Percentiles rank a stretch among this genome's conserved stretches.
These are phyloP conservation scores for Saccharomycopsis capsularis DNA, from an alignment of 805 yeast species.

Conservation along the genomic window DNA sequence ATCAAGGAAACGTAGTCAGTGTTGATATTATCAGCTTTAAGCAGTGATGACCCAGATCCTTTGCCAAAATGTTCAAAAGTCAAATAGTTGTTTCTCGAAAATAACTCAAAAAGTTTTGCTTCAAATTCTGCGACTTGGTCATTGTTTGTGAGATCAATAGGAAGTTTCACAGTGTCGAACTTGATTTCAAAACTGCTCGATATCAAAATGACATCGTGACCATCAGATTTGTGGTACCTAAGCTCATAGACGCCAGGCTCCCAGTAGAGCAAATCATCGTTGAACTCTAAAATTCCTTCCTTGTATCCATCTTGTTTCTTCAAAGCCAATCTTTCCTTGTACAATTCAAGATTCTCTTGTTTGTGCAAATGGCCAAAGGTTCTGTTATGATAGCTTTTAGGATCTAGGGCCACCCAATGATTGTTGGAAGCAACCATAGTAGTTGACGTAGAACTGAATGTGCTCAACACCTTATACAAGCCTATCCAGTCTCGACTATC, in stretches of 20 bases:
- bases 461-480: conserved; percentile 54
- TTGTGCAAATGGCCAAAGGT: conserved; percentile 20
- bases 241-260: conserved; percentile 69
- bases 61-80: conserved; percentile 6
- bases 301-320: conserved; percentile 22
- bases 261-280: conserved; percentile 45
- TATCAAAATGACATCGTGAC: conserved; percentile 62
- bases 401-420: conserved; percentile 51
- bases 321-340: conserved; percentile 4
- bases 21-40: not conserved
- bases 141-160: conserved; percentile 22
- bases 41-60: not conserved
- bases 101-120: not conserved
- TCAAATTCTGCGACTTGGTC: conserved; percentile 5
- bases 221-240: conserved; percentile 58
- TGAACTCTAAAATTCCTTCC: conserved; percentile 45
- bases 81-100: conserved; percentile 12
- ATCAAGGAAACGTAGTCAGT: conserved; percentile 13
- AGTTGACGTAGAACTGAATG: conserved; percentile 45
- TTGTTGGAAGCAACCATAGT: conserved; percentile 59
- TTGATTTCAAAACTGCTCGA: conserved; percentile 62
- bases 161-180: conserved; percentile 30
- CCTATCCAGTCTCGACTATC: conserved; percentile 69
- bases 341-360: not conserved
- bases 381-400: conserved; percentile 29